phyloP scores from a whole-genome alignment of 139 green algal species.

The Chlorella sp. region DNA sequence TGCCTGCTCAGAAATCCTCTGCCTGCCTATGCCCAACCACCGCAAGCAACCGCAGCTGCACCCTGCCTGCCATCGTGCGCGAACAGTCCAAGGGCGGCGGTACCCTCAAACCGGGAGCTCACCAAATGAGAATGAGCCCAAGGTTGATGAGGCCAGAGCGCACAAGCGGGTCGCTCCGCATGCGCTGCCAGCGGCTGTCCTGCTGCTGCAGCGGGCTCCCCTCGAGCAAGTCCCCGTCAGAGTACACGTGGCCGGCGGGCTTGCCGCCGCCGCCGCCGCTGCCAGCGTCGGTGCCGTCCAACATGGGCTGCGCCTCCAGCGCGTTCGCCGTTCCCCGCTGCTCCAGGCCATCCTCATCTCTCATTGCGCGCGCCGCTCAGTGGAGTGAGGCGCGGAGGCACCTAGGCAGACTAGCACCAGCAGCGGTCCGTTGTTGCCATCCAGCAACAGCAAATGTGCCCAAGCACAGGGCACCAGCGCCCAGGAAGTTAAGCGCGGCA shows the following conservation, averaged over 20 bases:
- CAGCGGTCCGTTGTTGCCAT: too few species aligned
- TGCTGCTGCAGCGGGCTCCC: background rate
- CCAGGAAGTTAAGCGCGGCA: too few species aligned
- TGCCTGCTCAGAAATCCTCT: background rate
- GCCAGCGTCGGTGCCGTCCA: background rate
- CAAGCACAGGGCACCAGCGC: too few species aligned
- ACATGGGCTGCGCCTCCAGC: conserved; percentile 36
- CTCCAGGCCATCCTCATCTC: background rate
- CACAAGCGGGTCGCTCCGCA: conserved; percentile 3
- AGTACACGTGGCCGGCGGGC: background rate
- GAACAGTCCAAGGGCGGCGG: background rate
- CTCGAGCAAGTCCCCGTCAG: background rate
- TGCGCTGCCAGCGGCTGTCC: background rate
- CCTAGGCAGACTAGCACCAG: background rate
- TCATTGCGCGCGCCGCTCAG: background rate
- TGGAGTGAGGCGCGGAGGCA: background rate
- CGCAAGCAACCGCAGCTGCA: too few species aligned
- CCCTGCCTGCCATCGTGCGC: background rate
- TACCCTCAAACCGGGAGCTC: background rate
- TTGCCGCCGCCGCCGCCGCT: background rate
- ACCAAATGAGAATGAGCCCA: conserved; percentile 40
- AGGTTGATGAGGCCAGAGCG: conserved; percentile 27
- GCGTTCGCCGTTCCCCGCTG: background rate
- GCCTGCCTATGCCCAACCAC: background rate
- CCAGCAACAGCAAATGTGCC: too few species aligned